phyloP scores from a whole-genome alignment of 352 stramenopile species.

The Pythium brachiatum region DNA sequence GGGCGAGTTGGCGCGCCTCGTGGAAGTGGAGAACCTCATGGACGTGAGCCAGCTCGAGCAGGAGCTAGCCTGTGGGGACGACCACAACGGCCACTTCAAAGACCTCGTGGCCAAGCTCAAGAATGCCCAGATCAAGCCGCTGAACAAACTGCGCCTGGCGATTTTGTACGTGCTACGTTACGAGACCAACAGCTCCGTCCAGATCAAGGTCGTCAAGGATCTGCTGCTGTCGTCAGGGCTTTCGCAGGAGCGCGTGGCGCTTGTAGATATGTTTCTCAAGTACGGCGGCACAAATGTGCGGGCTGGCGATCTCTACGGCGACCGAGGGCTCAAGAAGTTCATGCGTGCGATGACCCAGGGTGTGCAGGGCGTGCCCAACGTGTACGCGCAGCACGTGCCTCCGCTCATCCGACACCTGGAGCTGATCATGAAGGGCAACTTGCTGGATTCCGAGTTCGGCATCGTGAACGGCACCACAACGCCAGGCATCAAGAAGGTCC shows the following conservation, averaged over 20 bases:
- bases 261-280: constrained; percentile 68
- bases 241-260: constrained; percentile 41
- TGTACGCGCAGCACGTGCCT: constrained; percentile 98
- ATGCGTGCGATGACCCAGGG: constrained; percentile 93
- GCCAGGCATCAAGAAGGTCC: constrained; percentile 94
- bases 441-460: constrained; percentile 84
- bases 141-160: constrained; percentile 97
- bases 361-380: constrained; percentile 95
- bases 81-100: constrained; percentile 81
- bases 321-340: constrained; percentile 84
- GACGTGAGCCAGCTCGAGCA: constrained; percentile 98
- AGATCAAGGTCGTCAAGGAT: constrained; percentile 81
- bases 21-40: constrained; percentile 96
- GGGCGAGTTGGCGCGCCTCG: constrained; percentile 95
- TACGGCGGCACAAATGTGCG: constrained; percentile 68
- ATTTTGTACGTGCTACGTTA: constrained; percentile 99
- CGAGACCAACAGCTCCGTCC: constrained; percentile 88
- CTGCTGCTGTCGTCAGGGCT: constrained; percentile 47
- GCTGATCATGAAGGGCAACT: constrained; percentile 70
- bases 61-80: constrained; percentile 82
- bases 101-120: constrained; percentile 82
- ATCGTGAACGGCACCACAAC: constrained; percentile 97
- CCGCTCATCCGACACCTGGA: constrained; percentile 94
- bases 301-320: constrained; percentile 75
- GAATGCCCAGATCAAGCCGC: constrained; percentile 87